phyloP scores from a whole-genome alignment of 257 asterid genomes.

The Solanum sitiens region DNA sequence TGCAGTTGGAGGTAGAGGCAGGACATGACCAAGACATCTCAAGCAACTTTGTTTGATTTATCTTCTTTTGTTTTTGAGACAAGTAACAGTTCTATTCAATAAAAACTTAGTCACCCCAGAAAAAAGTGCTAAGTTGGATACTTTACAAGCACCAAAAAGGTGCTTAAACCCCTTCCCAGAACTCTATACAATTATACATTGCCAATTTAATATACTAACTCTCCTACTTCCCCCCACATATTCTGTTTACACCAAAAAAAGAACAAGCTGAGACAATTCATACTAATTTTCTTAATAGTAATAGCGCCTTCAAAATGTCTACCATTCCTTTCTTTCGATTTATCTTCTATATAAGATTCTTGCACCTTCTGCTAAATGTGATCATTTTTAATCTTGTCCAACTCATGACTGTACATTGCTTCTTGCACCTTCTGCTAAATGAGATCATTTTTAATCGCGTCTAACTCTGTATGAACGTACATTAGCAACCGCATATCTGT shows the following conservation, averaged over 20 bases:
- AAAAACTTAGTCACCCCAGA: background rate
- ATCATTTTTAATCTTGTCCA: background rate
- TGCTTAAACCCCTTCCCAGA: background rate
- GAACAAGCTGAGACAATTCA: background rate
- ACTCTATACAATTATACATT: background rate
- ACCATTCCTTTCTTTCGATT: background rate
- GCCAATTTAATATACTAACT: background rate
- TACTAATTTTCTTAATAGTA: background rate
- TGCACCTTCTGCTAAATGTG: background rate
- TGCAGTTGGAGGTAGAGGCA: background rate
- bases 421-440: background rate
- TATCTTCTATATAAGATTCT: background rate
- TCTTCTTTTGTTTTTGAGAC: background rate
- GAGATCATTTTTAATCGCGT: background rate
- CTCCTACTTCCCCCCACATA: background rate
- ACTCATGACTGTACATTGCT: background rate
- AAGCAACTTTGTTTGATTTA: background rate
- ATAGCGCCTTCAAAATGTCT: background rate
- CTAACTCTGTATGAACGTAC: background rate
- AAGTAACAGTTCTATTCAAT: background rate
- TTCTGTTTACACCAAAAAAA: background rate
- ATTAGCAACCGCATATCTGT: background rate
- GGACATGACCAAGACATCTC: background rate
- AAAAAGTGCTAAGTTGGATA: background rate
- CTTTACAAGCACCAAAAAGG: background rate